Evolutionary conservation across 805 yeast genomes (phyloP), one percentile per base, ranked within the genome.

Genomic region (Maudiozyma saulgeensis): DNA sequence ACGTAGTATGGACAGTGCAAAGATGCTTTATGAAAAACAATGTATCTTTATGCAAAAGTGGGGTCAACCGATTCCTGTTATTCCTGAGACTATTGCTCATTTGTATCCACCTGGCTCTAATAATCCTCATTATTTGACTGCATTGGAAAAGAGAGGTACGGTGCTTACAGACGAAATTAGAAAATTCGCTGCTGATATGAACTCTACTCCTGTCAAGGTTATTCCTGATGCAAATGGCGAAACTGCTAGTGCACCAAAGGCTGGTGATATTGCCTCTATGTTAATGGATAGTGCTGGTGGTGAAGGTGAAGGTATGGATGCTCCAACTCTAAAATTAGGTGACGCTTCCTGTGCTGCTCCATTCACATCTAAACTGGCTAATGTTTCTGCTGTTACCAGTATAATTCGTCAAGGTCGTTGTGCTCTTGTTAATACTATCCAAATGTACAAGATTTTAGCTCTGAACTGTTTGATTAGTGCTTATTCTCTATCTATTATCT

Each of bases 331-430:
- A 72, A 93, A 93, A 68, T 75, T 93, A 49, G 99, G 99, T 60
- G 99, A 93, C 71, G 99, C 99, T 13, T 90, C 97, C 23, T 96
- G 95, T 61, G 99, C 99, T 49, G 99, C 99, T 34, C 99, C 99
- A 44, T 88, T 93, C 68, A 93, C 99, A 18, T 90, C 98, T 23
- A 93, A 93, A 66, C 78, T 93, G 56, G 80, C 96, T 25, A 86
- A 84, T 62, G 99, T 93, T 32, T 79, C 90, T 49, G 84, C 99
- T 49, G 96, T 93, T 49, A 86, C 96, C 47, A 84, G 89, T 64
- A 86, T 93, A 56, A 80, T 93, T 57, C 89, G 99, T 70, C 97
- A 93, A 75, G 99, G 99, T 56, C 88, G 99, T 71, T 87, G 96
- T 75, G 96, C 99, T 7, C 76, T 93, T 57, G 96, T 93, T 43